Evolutionary conservation across 2,329 filamentous ascomycete species (phyloP), one percentile per base, ranked within the genome.

Genomic region (Aureobasidium sp.): DNA sequence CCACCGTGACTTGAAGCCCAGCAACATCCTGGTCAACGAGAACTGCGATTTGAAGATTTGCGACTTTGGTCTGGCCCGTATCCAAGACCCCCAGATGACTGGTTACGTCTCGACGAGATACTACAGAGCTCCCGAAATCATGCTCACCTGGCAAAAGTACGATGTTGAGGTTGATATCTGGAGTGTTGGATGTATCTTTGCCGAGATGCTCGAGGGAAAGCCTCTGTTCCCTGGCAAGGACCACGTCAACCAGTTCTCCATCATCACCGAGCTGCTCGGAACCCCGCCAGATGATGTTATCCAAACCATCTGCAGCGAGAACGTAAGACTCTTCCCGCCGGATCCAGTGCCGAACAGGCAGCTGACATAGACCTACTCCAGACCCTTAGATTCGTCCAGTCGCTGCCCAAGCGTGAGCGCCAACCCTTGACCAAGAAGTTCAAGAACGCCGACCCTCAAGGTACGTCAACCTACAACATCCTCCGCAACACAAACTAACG

Each of bases 61-160:
- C 81, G 94, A 99, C 74, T 99, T 99, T 70, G 94, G 94, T 66
- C 82, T 99, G 63, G 94, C 94, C 58, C 90, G 94, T 75, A 96
- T 99, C 69, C 94, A 99, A 74, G 94, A 99, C 72, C 94, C 94
- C 37, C 94, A 99, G 77, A 99, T 99, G 94, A 99, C 94, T 43
- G 94, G 94, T 68, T 99, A 99, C 73, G 94, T 99, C 63, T 97
- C 94, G 50, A 99, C 94, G 64, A 83, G 94, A 81, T 99, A 99
- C 81, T 99, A 99, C 82, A 87, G 94, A 70, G 94, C 94, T 9
- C 94, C 94, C 19, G 94, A 99, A 77, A 99, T 99, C 73, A 99
- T 99, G 94, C 90, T 99, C 73, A 97, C 94, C 65, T 99, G 94
- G 94, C 94, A 99, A 80, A 99, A 99, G 79, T 99, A 99, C 77